phyloP scores from a whole-genome alignment of 1,139 yeast genomes.

The Taphrina deformans region DNA sequence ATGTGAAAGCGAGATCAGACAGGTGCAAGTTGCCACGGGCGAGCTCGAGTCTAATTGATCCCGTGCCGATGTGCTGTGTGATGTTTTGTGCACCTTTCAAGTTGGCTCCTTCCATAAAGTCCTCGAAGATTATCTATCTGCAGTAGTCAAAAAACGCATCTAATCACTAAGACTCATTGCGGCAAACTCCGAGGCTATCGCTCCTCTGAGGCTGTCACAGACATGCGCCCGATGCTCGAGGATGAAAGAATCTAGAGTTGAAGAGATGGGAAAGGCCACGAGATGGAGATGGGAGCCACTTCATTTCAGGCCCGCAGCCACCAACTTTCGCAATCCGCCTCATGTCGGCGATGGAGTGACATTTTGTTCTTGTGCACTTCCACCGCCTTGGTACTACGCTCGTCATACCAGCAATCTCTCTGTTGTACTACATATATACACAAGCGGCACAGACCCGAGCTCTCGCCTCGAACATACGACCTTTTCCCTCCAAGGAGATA shows the following conservation, averaged over 20 bases:
- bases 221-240: too few species aligned
- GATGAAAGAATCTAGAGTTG: background rate
- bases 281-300: background rate
- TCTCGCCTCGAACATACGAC: background rate
- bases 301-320: background rate
- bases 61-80: constrained; percentile 6
- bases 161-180: too few species aligned
- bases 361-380: too few species aligned
- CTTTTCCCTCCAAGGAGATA: background rate
- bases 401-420: too few species aligned
- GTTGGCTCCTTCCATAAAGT: background rate
- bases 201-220: too few species aligned
- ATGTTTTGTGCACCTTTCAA: background rate
- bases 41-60: background rate
- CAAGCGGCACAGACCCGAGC: too few species aligned
- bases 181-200: too few species aligned
- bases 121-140: too few species aligned
- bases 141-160: too few species aligned
- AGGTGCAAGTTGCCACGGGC: constrained; percentile 11
- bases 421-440: too few species aligned
- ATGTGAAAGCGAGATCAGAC: constrained; percentile 17
- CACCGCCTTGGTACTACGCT: too few species aligned
- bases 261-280: background rate
- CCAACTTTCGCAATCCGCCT: background rate
- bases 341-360: too few species aligned